phyloP scores from a whole-genome alignment of 2,329 filamentous ascomycete species.

The Amesomyces nigricolor region DNA sequence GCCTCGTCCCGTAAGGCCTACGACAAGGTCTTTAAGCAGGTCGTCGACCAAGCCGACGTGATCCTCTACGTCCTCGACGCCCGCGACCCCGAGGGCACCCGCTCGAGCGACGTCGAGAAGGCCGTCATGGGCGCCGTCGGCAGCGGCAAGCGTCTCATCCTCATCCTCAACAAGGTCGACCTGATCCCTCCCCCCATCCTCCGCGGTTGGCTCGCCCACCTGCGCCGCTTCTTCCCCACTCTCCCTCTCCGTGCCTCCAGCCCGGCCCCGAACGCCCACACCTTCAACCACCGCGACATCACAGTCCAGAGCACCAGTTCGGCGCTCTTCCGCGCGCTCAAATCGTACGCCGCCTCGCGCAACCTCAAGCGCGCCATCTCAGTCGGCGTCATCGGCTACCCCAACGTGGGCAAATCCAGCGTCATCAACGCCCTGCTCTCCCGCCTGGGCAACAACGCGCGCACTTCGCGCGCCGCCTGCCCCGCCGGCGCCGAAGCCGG shows the following conservation, averaged over 20 bases:
- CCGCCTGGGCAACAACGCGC: conserved; percentile 63
- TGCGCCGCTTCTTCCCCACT: conserved; percentile 86
- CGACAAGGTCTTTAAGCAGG: conserved; percentile 93
- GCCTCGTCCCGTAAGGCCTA: conserved; percentile 75
- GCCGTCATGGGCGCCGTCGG: conserved; percentile 83
- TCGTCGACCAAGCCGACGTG: conserved; percentile 83
- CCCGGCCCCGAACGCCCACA: conserved; percentile 77
- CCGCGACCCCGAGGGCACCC: conserved; percentile 82
- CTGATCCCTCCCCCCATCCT: conserved; percentile 77
- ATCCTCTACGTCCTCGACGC: conserved; percentile 91
- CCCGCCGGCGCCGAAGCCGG: conserved; percentile 88
- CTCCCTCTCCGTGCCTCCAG: conserved; percentile 80
- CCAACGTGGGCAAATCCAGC: conserved; percentile 93
- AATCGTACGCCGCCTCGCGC: conserved; percentile 76
- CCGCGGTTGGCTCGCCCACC: conserved; percentile 75
- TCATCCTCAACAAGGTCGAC: conserved; percentile 94
- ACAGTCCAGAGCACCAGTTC: conserved; percentile 81
- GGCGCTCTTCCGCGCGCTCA: conserved; percentile 81
- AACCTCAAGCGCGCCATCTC: conserved; percentile 85
- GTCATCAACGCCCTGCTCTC: conserved; percentile 90
- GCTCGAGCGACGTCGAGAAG: conserved; percentile 85
- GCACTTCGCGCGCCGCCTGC: conserved; percentile 59
- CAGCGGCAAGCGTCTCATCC: conserved; percentile 80
- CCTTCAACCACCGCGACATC: conserved; percentile 86
- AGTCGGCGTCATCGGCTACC: conserved; percentile 91